These are phyloP conservation scores for Pestalotiopsis sp. DNA, from an alignment of 2,329 filamentous ascomycete genomes.

Conservation along the genomic window DNA sequence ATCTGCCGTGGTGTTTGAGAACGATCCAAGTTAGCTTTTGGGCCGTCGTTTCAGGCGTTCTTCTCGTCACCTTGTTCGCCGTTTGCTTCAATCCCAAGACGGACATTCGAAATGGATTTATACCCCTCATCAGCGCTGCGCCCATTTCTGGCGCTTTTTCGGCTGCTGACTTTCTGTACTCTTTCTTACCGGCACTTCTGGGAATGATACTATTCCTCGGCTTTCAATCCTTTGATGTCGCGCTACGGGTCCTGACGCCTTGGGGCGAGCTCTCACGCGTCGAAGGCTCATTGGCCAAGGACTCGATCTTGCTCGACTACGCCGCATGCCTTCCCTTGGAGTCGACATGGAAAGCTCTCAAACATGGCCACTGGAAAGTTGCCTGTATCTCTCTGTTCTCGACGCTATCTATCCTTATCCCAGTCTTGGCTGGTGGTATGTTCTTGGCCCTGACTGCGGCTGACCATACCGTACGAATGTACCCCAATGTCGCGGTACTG, in stretches of 20 bases:
- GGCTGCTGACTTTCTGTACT: constrained; percentile 85
- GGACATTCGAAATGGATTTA: constrained; percentile 70
- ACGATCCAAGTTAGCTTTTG: constrained; percentile 68
- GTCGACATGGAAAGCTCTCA: constrained; percentile 57
- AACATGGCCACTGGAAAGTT: constrained; percentile 67
- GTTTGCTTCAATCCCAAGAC: constrained; percentile 77
- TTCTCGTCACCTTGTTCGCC: constrained; percentile 72
- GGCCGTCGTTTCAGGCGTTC: constrained; percentile 58
- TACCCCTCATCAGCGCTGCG: constrained; percentile 65
- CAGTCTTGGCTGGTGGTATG: constrained; percentile 68
- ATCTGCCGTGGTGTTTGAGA: constrained; percentile 77
- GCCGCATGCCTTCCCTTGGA: constrained; percentile 66
- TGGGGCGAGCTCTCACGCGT: constrained; percentile 64
- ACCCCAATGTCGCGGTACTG: constrained; percentile 73
- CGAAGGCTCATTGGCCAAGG: constrained; percentile 63
- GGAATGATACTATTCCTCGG: constrained; percentile 69
- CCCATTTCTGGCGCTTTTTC: constrained; percentile 72
- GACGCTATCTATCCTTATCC: constrained; percentile 62
- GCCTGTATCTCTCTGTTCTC: constrained; percentile 63
- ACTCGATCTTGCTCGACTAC: constrained; percentile 72
- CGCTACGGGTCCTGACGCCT: constrained; percentile 67
- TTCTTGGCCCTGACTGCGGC: constrained; percentile 73
- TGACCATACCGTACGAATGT: constrained; percentile 61
- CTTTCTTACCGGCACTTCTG: constrained; percentile 70
- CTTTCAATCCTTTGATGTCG: constrained; percentile 68